Evolutionary conservation across 2,329 filamentous ascomycete genomes (phyloP).

Genomic region (Epichloe brachyelytri): DNA sequence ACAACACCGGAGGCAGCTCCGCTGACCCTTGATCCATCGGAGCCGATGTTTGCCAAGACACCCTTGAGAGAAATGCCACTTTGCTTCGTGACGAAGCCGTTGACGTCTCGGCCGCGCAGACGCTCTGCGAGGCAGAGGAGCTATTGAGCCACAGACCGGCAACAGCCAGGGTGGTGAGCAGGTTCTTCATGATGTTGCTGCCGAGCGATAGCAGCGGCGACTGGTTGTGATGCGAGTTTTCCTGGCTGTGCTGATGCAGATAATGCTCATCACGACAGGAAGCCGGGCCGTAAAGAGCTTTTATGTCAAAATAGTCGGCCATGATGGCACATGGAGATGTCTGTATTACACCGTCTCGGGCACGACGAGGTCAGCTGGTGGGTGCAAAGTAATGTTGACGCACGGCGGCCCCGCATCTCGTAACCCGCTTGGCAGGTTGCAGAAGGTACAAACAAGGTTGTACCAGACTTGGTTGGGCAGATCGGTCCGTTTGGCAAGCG

Average conservation of each 20-base stretch:
- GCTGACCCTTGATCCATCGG: conserved; percentile 32
- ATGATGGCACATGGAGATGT: background rate
- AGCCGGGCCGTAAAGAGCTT: background rate
- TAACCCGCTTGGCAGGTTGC: background rate
- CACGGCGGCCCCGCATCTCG: background rate
- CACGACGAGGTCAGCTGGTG: background rate
- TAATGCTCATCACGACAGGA: background rate
- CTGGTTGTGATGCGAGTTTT: background rate
- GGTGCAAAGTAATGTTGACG: background rate
- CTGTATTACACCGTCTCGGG: background rate
- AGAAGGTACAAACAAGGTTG: background rate
- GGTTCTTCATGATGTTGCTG: conserved; percentile 2
- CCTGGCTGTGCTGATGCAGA: background rate
- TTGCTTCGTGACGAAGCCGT: conserved; percentile 10
- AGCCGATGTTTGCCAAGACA: conserved; percentile 35
- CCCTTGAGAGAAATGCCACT: conserved; percentile 9
- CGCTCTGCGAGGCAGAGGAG: background rate
- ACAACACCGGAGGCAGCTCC: conserved; percentile 37
- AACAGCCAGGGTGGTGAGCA: background rate
- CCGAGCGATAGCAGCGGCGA: background rate
- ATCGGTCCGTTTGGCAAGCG: background rate
- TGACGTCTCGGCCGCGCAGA: conserved; percentile 14
- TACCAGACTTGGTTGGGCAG: background rate
- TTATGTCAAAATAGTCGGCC: background rate
- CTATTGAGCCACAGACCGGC: conserved; percentile 1